These are phyloP conservation scores for Vitis hybrid DNA, from an alignment of 177 flowering plant species.

Conservation along the genomic window DNA sequence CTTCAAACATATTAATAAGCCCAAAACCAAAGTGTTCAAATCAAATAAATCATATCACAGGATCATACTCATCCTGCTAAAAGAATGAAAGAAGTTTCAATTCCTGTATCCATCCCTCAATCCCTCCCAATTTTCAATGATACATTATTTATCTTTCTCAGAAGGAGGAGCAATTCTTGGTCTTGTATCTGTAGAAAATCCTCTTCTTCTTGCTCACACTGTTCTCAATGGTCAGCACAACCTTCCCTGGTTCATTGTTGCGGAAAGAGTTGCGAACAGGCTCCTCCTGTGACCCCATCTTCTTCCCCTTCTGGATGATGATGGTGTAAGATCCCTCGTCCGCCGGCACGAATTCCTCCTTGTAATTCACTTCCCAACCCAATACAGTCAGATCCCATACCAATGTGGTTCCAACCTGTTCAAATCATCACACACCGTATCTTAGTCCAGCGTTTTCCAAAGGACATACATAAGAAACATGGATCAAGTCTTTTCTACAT, in stretches of 20 bases:
- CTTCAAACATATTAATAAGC: too few species aligned
- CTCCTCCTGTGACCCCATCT: constrained; percentile 42
- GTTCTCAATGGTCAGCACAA: constrained; percentile 66
- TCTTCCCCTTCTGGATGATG: constrained; percentile 59
- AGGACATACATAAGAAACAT: background rate
- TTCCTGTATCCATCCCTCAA: too few species aligned
- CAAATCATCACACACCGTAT: background rate
- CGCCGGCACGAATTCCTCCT: constrained; percentile 74
- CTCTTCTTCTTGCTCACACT: constrained; percentile 57
- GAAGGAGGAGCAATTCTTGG: constrained; percentile 21
- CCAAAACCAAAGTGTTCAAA: too few species aligned
- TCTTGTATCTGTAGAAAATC: constrained; percentile 60
- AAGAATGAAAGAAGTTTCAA: too few species aligned
- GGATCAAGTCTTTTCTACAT: background rate
- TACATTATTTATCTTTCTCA: too few species aligned
- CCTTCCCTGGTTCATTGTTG: constrained; percentile 72
- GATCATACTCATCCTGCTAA: too few species aligned
- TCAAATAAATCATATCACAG: too few species aligned
- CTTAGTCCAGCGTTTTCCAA: too few species aligned
- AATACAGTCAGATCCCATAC: constrained; percentile 71
- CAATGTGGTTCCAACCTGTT: constrained; percentile 48
- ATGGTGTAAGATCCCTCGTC: constrained; percentile 79
- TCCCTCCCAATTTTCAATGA: too few species aligned
- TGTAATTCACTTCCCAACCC: constrained; percentile 92
- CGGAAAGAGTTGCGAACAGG: constrained; percentile 64